Base-by-base conservation (phyloP, 1,139 yeast species). In the Yamadazyma dushanensis region DNA sequence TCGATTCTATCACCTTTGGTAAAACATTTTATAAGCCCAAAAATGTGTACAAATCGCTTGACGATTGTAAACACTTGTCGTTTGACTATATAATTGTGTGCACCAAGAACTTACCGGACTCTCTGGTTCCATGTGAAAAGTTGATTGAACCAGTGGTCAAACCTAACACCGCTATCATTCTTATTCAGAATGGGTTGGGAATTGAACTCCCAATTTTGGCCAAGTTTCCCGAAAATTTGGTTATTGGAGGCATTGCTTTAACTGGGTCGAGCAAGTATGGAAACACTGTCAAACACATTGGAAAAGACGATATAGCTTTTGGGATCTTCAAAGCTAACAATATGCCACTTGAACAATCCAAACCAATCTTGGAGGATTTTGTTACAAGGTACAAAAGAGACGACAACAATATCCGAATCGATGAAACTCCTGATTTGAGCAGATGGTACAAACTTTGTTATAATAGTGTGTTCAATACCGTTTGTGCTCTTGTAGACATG, bases 371-470 rank as follows among this genome's bases (percentile, higher is more conserved):
- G 28, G 54, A 64, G 17, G 60, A 63, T 39, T 80, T 81, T 49
- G 66, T 73, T 6, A 64, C 63, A 2, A 49, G 82, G 5, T 83
- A 83, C 54, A 57, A 56, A 31, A 70, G 72, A 34, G 69, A 51
- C 2, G 50, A 56, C n/a, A 44, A 62, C 7, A 47, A 52, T 5
- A 69, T 75, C 31, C 51, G 52, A 8, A 58, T 70, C 28, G 83
- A 80, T 49, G 59, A 56, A 10, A 59, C 76, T 44, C 78, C 73
- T 11, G 71, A 73, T 41, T 65, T 61, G 49, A 68, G 79, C 5
- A 66, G 95, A 54, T 85, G 94, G 94, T 67, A 76, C 40, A 85
- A 85, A 54, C 66, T 85, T 37, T 70, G 83, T 15, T 84, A 84
- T 61, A 85, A 85, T 51, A 75, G 84, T 7, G 72, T 79, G 3